Conservation (phyloP, 2,329 filamentous ascomycete genomes). For the Rhinocladiella mackenziei region DNA sequence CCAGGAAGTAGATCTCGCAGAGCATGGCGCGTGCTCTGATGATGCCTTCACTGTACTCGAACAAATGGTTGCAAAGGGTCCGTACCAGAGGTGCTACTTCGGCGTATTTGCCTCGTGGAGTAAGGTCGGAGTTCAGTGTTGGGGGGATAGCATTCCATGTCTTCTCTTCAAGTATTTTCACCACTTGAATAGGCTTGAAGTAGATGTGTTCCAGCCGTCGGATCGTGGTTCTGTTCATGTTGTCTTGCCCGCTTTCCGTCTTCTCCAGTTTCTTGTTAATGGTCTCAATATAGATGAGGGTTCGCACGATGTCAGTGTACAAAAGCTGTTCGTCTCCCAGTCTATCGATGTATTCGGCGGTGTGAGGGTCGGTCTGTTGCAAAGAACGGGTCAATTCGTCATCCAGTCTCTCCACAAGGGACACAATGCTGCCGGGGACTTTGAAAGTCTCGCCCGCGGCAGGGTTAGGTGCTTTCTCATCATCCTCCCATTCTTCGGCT, state of each 20-base stretch:
- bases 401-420: constrained; percentile 89
- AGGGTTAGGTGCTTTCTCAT: constrained; percentile 82
- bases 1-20: constrained; percentile 97
- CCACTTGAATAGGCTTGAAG: constrained; percentile 95
- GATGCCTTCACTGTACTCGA: constrained; percentile 90
- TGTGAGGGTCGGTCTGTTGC: constrained; percentile 96
- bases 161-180: constrained; percentile 90
- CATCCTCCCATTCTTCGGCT: constrained; percentile 98
- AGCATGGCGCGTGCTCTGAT: constrained; percentile 95
- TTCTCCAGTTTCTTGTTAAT: constrained; percentile 62
- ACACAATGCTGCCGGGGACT: constrained; percentile 91
- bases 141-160: constrained; percentile 77
- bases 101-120: constrained; percentile 62
- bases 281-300: constrained; percentile 81
- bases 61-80: constrained; percentile 89
- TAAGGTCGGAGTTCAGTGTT: constrained; percentile 71
- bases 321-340: constrained; percentile 84
- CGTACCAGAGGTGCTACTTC: constrained; percentile 76
- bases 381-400: constrained; percentile 97
- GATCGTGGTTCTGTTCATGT: constrained; percentile 88
- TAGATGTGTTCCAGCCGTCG: constrained; percentile 94
- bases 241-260: constrained; percentile 75
- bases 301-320: constrained; percentile 88
- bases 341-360: constrained; percentile 95
- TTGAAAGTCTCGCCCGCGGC: constrained; percentile 72